Conservation (phyloP, 1,139 yeast genomes). For the Protomyces pachydermus region DNA sequence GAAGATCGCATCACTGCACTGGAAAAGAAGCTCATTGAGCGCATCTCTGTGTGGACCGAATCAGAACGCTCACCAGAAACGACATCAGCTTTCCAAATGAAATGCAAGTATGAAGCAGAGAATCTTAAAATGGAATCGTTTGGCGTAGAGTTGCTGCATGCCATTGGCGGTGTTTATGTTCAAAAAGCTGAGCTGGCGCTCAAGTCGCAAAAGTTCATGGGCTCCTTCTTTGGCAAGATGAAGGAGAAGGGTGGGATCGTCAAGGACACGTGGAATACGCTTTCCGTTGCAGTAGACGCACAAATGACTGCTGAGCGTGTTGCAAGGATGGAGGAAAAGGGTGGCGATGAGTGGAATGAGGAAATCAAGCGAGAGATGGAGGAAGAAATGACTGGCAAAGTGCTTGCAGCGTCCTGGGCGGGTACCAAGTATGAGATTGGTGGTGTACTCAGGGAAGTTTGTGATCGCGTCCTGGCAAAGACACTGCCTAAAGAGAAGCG, state of each 20-base stretch:
- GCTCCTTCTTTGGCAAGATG: constrained; percentile 77
- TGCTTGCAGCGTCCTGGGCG: constrained; percentile 92
- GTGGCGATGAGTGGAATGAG: constrained; percentile 59
- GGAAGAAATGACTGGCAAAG: constrained; percentile 59
- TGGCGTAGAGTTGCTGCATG: constrained; percentile 82
- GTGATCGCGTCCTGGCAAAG: constrained; percentile 72
- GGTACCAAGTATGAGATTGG: constrained; percentile 88
- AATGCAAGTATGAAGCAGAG: constrained; percentile 72
- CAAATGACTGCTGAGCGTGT: constrained; percentile 79
- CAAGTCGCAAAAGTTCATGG: constrained; percentile 68
- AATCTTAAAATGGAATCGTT: constrained; percentile 88
- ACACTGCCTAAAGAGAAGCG: constrained; percentile 54
- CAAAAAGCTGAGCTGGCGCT: constrained; percentile 58
- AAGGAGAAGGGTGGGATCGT: constrained; percentile 84
- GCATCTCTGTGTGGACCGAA: constrained; percentile 74
- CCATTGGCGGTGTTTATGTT: constrained; percentile 73
- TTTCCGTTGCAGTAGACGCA: constrained; percentile 83
- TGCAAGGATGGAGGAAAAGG: constrained; percentile 45
- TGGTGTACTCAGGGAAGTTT: constrained; percentile 80
- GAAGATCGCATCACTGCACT: constrained; percentile 66
- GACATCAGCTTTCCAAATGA: constrained; percentile 60
- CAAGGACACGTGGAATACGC: constrained; percentile 80
- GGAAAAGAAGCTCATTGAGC: constrained; percentile 58
- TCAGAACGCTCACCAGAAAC: constrained; percentile 69
- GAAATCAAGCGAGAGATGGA: constrained; percentile 86